Evolutionary conservation across 768 basidiomycete species (phyloP).

Genomic region (Cubamyces lactineus): DNA sequence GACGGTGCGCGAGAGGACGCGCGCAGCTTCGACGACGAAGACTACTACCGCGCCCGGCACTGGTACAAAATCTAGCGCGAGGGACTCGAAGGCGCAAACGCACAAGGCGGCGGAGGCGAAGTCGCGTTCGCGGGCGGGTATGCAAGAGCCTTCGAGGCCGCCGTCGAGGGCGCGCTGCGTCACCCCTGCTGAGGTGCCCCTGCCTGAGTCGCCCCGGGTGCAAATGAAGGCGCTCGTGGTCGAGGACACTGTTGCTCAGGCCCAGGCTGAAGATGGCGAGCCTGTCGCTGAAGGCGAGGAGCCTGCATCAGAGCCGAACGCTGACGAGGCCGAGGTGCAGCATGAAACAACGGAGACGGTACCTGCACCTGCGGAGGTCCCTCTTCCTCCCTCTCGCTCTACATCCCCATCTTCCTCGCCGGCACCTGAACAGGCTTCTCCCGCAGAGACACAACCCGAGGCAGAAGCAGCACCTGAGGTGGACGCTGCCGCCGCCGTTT

Average conservation of each 20-base stretch:
- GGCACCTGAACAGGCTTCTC: background rate
- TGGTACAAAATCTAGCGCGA: conserved; percentile 1
- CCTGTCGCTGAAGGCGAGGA: background rate
- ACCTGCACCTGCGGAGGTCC: conserved; percentile 3
- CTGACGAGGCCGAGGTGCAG: background rate
- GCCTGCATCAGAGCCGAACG: background rate
- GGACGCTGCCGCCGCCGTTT: background rate
- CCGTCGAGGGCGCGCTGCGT: conserved; percentile 12
- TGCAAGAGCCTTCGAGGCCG: conserved; percentile 1
- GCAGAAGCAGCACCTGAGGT: background rate
- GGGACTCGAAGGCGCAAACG: background rate
- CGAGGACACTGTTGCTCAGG: background rate
- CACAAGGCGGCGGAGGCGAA: background rate
- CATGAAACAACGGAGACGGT: background rate
- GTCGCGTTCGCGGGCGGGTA: conserved; percentile 12
- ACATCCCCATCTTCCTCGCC: background rate
- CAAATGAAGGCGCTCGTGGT: background rate
- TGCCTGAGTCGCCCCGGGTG: conserved; percentile 15
- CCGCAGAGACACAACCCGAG: background rate
- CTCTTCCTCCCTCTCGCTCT: conserved; percentile 1
- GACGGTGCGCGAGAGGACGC: conserved; percentile 16
- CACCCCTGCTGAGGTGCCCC: conserved; percentile 17
- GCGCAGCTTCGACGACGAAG: background rate
- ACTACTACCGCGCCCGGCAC: background rate
- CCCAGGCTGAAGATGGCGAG: background rate